Conservation (phyloP, 164 flowering plant genomes). For the Platanus orientalis region DNA sequence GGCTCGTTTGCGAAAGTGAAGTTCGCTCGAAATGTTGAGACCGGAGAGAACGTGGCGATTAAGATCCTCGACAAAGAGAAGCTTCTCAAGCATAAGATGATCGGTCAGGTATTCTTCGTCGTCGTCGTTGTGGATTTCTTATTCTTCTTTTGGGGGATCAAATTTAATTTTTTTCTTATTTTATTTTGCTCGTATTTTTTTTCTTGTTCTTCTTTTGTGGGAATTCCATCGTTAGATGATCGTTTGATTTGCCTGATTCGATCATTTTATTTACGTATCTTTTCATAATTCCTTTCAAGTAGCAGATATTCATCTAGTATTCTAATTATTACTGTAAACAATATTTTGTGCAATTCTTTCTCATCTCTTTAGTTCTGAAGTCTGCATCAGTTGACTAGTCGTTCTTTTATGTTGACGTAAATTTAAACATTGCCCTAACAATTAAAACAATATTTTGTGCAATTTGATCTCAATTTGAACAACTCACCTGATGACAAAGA, state of each 20-base stretch:
- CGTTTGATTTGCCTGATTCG: background rate
- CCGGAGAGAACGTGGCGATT: constrained; percentile 65
- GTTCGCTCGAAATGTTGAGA: constrained; percentile 59
- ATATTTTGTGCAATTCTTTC: too few relatives aligned
- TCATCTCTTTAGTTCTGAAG: too few relatives aligned
- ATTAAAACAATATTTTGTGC: too few relatives aligned
- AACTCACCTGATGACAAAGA: too few relatives aligned
- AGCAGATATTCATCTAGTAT: too few relatives aligned
- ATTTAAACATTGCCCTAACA: too few relatives aligned
- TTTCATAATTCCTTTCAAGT: too few relatives aligned
- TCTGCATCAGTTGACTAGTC: too few relatives aligned
- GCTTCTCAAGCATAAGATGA: constrained; percentile 76
- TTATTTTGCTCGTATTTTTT: background rate
- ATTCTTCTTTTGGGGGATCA: background rate
- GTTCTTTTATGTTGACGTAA: too few relatives aligned
- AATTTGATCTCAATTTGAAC: too few relatives aligned
- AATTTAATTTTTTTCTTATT: too few relatives aligned
- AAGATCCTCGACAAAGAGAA: constrained; percentile 81
- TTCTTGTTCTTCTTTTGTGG: background rate
- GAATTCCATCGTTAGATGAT: background rate
- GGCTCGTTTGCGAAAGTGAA: constrained; percentile 86
- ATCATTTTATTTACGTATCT: background rate
- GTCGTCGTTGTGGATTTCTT: background rate
- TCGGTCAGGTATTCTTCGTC: constrained; percentile 51
- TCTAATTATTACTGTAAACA: too few relatives aligned